Evolutionary conservation across 208 protist genomes (phyloP).

Genomic region (Crithidia thermophila): DNA sequence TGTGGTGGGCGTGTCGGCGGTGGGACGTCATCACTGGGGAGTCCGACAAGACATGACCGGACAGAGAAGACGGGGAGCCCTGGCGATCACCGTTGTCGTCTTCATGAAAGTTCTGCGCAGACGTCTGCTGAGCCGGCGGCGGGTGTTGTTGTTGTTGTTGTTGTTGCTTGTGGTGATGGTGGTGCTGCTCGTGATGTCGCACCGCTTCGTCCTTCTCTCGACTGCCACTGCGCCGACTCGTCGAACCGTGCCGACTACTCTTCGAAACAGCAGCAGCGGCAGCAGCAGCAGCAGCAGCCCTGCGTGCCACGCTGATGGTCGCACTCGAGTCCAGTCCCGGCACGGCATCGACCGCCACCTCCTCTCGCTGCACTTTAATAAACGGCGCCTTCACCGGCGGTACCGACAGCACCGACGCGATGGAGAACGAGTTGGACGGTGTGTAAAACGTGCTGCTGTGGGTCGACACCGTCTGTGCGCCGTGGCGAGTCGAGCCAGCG

Average conservation of each 20-base stretch:
- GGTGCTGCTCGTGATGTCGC: too few species aligned
- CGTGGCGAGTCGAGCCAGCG: not conserved
- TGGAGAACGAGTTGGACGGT: not conserved
- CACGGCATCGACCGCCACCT: constrained; percentile 21
- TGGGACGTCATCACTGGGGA: too few species aligned
- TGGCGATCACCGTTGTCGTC: too few species aligned
- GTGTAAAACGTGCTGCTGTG: too few species aligned
- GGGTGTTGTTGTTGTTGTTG: not conserved
- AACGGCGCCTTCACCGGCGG: constrained; percentile 11
- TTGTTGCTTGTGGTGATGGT: not conserved
- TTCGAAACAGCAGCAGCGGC: not conserved
- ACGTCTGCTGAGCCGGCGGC: too few species aligned
- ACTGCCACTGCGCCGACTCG: constrained; percentile 8
- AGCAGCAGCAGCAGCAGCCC: constrained; percentile 13
- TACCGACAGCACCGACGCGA: constrained; percentile 5
- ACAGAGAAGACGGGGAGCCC: too few species aligned
- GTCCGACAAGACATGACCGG: too few species aligned
- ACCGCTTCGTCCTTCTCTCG: not conserved
- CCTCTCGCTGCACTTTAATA: constrained; percentile 25
- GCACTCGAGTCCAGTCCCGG: constrained; percentile 5
- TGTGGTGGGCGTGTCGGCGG: too few species aligned
- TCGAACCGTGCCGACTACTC: not conserved
- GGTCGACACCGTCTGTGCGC: too few species aligned
- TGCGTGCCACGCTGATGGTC: constrained; percentile 3
- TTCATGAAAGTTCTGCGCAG: too few species aligned